Evolutionary conservation across 2,329 filamentous ascomycete species (phyloP).

Genomic region (Chrysoporthe puriensis): DNA sequence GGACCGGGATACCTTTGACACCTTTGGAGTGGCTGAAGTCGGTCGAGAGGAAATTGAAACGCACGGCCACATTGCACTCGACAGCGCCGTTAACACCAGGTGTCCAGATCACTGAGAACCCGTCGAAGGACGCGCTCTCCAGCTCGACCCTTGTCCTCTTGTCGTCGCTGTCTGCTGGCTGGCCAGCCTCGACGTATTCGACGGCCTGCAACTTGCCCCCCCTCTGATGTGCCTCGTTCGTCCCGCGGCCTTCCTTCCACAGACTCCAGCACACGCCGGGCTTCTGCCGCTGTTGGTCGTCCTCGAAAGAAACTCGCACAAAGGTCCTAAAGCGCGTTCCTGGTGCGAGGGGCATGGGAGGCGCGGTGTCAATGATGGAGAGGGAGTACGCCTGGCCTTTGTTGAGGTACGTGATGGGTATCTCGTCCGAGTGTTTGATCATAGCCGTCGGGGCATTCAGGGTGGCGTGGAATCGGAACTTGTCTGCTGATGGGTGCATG

Average conservation of each 20-base stretch:
- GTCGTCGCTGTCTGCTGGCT: conserved; percentile 63
- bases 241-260: conserved; percentile 96
- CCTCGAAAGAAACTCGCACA: conserved; percentile 95
- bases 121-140: conserved; percentile 84
- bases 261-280: conserved; percentile 73
- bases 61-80: conserved; percentile 85
- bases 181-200: conserved; percentile 78
- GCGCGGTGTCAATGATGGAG: conserved; percentile 77
- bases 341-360: conserved; percentile 59
- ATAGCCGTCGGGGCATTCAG: conserved; percentile 95
- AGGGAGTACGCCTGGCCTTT: conserved; percentile 95
- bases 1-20: conserved; percentile 94
- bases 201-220: conserved; percentile 93
- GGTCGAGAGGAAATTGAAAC: conserved; percentile 98
- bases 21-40: conserved; percentile 99
- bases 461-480: conserved; percentile 87
- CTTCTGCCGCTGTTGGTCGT: conserved; percentile 86
- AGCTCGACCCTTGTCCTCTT: conserved; percentile 71
- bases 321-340: conserved; percentile 83
- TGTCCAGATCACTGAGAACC: conserved; percentile 90
- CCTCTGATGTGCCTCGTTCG: conserved; percentile 90
- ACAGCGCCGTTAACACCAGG: conserved; percentile 68
- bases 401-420: conserved; percentile 97
- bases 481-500: conserved; percentile 62
- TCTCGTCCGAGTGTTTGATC: conserved; percentile 87